These are phyloP conservation scores for Candida maesae DNA, from an alignment of 805 yeast genomes.

Conservation along the genomic window DNA sequence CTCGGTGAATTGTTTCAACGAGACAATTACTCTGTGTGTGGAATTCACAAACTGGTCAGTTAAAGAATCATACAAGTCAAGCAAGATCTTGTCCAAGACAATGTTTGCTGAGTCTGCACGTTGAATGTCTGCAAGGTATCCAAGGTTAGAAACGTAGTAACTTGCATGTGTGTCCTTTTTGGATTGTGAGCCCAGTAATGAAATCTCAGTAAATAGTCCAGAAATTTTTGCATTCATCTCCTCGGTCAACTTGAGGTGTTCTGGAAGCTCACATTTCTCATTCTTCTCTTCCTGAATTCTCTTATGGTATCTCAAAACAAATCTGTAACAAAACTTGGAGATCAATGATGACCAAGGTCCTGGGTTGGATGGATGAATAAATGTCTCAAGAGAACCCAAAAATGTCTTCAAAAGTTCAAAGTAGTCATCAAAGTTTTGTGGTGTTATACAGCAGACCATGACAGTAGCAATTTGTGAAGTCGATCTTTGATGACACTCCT, in stretches of 20 bases:
- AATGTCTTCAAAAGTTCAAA: conserved; percentile 50
- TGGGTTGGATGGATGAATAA: conserved; percentile 87
- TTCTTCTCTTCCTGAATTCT: conserved; percentile 49
- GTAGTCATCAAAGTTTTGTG: conserved; percentile 41
- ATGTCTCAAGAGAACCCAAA: conserved; percentile 70
- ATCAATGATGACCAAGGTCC: conserved; percentile 83
- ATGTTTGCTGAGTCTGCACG: conserved; percentile 37
- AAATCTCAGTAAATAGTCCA: conserved; percentile 42
- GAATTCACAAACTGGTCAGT: conserved; percentile 61
- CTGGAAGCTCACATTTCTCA: conserved; percentile 28
- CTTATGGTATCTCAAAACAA: conserved; percentile 57
- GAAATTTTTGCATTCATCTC: conserved; percentile 34
- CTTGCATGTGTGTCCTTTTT: conserved; percentile 56
- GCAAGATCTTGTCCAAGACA: conserved; percentile 50
- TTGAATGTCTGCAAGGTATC: conserved; percentile 52
- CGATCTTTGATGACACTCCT: conserved; percentile 32
- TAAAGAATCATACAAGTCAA: conserved; percentile 76
- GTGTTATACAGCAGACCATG: conserved; percentile 60
- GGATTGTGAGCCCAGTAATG: conserved; percentile 74
- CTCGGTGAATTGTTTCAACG: conserved; percentile 63
- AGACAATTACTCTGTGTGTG: conserved; percentile 74
- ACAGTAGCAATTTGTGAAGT: conserved; percentile 43
- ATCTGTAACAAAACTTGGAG: conserved; percentile 57
- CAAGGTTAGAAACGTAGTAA: conserved; percentile 55
- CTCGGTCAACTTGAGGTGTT: conserved; percentile 28